Evolutionary conservation across 768 basidiomycete species (phyloP).

Genomic region (Collybia sordida): DNA sequence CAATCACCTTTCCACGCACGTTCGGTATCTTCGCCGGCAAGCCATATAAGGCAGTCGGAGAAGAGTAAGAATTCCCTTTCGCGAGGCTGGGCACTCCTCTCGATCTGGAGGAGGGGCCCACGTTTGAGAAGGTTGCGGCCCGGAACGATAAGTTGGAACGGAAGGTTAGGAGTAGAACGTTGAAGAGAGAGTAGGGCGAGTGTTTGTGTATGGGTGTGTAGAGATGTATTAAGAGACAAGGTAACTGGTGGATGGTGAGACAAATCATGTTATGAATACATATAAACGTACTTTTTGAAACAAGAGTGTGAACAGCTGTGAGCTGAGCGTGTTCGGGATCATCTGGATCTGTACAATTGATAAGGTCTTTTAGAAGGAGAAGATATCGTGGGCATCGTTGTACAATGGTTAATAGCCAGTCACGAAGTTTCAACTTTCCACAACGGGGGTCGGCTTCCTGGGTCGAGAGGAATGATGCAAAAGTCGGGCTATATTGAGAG

Average conservation of each 20-base stretch:
- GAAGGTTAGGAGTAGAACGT: slow-evolving; percentile 70
- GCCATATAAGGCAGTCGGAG: slow-evolving; percentile 80
- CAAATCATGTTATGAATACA: background rate
- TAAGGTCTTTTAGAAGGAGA: slow-evolving; percentile 79
- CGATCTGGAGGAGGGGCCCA: slow-evolving; percentile 58
- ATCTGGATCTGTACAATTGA: slow-evolving; percentile 59
- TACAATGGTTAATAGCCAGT: slow-evolving; percentile 86
- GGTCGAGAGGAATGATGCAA: slow-evolving; percentile 59
- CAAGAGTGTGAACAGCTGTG: slow-evolving; percentile 57
- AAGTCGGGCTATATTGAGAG: slow-evolving; percentile 46
- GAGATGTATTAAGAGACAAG: slow-evolving; percentile 71
- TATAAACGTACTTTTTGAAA: slow-evolving; percentile 65
- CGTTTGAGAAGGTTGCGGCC: slow-evolving; percentile 79
- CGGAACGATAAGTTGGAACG: slow-evolving; percentile 75
- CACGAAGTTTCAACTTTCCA: slow-evolving; percentile 72
- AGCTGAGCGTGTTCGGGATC: slow-evolving; percentile 70
- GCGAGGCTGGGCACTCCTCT: slow-evolving; percentile 47
- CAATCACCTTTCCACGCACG: slow-evolving; percentile 31
- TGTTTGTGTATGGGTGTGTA: slow-evolving; percentile 76
- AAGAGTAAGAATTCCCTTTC: slow-evolving; percentile 79
- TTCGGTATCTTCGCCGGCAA: slow-evolving; percentile 51
- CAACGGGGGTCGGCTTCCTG: slow-evolving; percentile 73
- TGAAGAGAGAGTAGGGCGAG: slow-evolving; percentile 78
- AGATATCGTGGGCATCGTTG: slow-evolving; percentile 89
- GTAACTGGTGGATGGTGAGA: slow-evolving; percentile 53